Evolutionary conservation across 2,329 filamentous ascomycete genomes (phyloP).

Genomic region (Tolypocladium tundrense): DNA sequence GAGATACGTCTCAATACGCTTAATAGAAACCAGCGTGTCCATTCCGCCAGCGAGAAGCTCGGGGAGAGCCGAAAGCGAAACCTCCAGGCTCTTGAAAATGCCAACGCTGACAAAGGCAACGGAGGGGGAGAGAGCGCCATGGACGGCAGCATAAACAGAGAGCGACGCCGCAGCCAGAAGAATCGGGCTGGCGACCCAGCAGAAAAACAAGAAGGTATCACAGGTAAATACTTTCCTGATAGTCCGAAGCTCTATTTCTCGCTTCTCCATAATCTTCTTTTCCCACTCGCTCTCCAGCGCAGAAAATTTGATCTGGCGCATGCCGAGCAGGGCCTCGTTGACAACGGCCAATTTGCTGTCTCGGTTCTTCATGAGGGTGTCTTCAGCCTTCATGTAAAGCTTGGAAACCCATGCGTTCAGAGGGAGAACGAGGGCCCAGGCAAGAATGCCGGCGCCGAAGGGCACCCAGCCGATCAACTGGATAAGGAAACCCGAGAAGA

Average conservation of each 20-base stretch:
- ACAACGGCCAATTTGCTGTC: slow-evolving; percentile 68
- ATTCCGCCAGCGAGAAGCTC: slow-evolving; percentile 61
- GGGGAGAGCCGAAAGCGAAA: slow-evolving; percentile 59
- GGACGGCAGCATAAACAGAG: slow-evolving; percentile 53
- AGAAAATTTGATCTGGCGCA: slow-evolving; percentile 78
- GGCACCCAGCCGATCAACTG: slow-evolving; percentile 62
- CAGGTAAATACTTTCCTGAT: slow-evolving; percentile 57
- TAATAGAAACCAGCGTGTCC: slow-evolving; percentile 63
- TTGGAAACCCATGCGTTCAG: slow-evolving; percentile 59
- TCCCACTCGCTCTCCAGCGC: slow-evolving; percentile 69
- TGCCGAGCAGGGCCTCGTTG: slow-evolving; percentile 67
- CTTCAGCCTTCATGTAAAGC: slow-evolving; percentile 53
- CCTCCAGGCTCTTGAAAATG: slow-evolving; percentile 64
- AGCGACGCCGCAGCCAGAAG: slow-evolving; percentile 63
- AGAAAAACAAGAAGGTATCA: slow-evolving; percentile 52
- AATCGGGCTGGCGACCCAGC: slow-evolving; percentile 66
- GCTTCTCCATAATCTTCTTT: slow-evolving; percentile 49
- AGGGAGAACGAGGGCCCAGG: slow-evolving; percentile 55
- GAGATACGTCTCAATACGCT: slow-evolving; percentile 63
- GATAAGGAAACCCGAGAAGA: slow-evolving; percentile 58
- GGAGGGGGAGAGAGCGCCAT: slow-evolving; percentile 56
- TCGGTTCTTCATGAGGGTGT: slow-evolving; percentile 62
- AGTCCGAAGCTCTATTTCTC: slow-evolving; percentile 55
- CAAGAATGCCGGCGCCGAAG: slow-evolving; percentile 53
- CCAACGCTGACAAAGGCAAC: slow-evolving; percentile 72